phyloP scores from a whole-genome alignment of 768 basidiomycete genomes.

The Hericium rajendrae region DNA sequence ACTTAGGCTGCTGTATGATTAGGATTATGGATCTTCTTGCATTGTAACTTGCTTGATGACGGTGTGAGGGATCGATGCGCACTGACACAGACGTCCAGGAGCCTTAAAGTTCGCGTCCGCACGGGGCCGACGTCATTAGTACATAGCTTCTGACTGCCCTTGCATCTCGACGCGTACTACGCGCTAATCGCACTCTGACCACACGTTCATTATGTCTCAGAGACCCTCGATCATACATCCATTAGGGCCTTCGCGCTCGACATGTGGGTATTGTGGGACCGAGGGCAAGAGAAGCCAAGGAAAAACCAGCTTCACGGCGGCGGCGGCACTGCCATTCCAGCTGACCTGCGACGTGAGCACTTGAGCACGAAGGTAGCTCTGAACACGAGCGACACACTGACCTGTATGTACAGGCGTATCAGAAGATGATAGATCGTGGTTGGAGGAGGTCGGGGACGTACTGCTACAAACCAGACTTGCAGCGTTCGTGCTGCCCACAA shows the following conservation, averaged over 20 bases:
- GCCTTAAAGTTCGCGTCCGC: not conserved
- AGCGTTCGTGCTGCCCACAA: conserved; percentile 80
- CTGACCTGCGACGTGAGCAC: conserved; percentile 43
- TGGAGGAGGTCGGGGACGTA: conserved; percentile 80
- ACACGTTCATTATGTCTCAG: not conserved
- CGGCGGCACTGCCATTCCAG: conserved; percentile 12
- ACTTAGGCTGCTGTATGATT: not conserved
- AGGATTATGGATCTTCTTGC: not conserved
- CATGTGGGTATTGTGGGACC: conserved; percentile 62
- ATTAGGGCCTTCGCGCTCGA: conserved; percentile 20
- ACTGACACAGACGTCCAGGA: not conserved
- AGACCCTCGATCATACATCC: not conserved
- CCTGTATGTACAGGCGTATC: conserved; percentile 46
- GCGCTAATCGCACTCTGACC: not conserved
- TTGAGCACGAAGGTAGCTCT: not conserved
- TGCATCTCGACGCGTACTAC: not conserved
- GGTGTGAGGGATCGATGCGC: not conserved
- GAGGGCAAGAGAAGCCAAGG: conserved; percentile 40
- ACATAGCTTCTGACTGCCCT: not conserved
- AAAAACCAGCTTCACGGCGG: conserved; percentile 2
- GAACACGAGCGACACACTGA: not conserved
- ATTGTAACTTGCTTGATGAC: not conserved
- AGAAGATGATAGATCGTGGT: conserved; percentile 74
- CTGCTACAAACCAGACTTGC: conserved; percentile 84
- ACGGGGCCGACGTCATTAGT: not conserved